Base-by-base conservation (phyloP, 106 monocot genomes). In the Dioscorea zingiberensis region DNA sequence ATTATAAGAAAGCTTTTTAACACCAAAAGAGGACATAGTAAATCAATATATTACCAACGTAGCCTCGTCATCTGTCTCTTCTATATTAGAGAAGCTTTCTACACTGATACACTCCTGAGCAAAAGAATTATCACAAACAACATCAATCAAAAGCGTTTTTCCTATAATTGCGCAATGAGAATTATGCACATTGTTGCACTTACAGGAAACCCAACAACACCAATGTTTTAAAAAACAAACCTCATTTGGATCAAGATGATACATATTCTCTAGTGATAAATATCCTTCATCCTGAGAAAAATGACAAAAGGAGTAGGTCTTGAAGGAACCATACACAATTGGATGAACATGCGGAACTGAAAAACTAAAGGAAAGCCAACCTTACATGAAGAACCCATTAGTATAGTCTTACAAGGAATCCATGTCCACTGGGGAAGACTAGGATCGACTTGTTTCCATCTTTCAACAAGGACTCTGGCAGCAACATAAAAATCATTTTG, bases 181-280 rank as follows among this genome's bases (percentile, higher is more conserved):
- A 59, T 58, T 19, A 63, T 23, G 45, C 29, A 16, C 25, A 49
- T 65, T 29, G 17, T 22, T 17, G 18, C 44, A 22, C 2, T 46
- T 23, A 6, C 6, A 3, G 15, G 44, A 7, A 45, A 3, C 19
- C 12, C 5, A 23, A 16, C 8, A 19, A 54, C 56, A n/a, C 51
- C 47, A 55, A 19, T 15, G 26, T 47, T 21, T 48, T 16, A 14
- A 18, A 38, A 32, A 17, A 23, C 69, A 57, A 44, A 84, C 85
- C 83, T 77, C 65, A 25, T 17, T 63, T 17, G 63, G 51, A 27
- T 25, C 64, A 28, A 23, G 48, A 27, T 58, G 55, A 64, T 70
- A 74, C 1, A 79, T 57, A 66, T 75, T 77, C 73, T 87, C 91
- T 21, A 95, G 83, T 2, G 83, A 83, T 30, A 95, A 67, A 66